Evolutionary conservation across 73 alveolate species (phyloP).

Genomic region (Halteria grandinella): DNA sequence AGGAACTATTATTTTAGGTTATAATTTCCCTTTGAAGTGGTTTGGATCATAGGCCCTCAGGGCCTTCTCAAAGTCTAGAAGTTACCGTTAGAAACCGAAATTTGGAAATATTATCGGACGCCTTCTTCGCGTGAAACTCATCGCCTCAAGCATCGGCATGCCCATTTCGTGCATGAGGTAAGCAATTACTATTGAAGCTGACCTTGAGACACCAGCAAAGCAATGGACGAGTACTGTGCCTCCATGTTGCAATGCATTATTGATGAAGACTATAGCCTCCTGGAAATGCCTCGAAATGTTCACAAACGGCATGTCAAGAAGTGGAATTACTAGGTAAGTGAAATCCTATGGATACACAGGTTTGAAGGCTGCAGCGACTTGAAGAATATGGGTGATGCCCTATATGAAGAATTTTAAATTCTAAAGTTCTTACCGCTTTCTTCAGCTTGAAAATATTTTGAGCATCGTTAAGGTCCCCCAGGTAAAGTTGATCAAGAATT

Average conservation of each 20-base stretch:
- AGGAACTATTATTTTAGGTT: not conserved
- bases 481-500: conserved; percentile 32
- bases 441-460: not conserved
- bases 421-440: not conserved
- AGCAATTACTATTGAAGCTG: conserved; percentile 90
- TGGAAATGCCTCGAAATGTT: conserved; percentile 74
- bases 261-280: conserved; percentile 73
- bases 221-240: conserved; percentile 90
- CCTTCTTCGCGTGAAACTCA: conserved; percentile 73
- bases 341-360: conserved; percentile 68
- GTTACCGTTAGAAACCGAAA: conserved; percentile 85
- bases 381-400: conserved; percentile 64
- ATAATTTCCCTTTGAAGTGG: too few species aligned
- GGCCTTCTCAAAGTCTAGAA: conserved; percentile 78
- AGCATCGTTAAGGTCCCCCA: conserved; percentile 42
- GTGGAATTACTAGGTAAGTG: conserved; percentile 69
- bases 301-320: conserved; percentile 70
- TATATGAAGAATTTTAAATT: not conserved
- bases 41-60: conserved; percentile 30
- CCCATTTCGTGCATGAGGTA: conserved; percentile 84
- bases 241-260: conserved; percentile 79
- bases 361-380: conserved; percentile 42
- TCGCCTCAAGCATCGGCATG: conserved; percentile 81
- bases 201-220: conserved; percentile 93
- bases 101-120: conserved; percentile 90